phyloP scores from a whole-genome alignment of 306 rosid species.

The Corylus americana region DNA sequence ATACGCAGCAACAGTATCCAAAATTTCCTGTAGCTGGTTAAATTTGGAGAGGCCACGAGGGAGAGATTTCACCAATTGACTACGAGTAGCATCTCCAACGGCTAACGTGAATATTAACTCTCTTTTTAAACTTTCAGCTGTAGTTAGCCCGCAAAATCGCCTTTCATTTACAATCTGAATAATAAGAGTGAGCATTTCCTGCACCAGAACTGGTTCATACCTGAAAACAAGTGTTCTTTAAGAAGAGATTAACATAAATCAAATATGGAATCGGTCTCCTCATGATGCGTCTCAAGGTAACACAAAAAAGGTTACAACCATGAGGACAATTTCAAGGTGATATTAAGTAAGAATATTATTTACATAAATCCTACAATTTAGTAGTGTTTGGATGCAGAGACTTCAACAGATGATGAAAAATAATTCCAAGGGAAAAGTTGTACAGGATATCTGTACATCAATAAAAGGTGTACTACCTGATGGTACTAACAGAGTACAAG shows the following conservation, averaged over 20 bases:
- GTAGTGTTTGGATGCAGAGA: background rate
- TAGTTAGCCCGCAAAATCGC: constrained; percentile 82
- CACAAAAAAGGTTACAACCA: background rate
- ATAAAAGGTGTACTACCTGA: background rate
- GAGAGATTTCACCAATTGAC: constrained; percentile 91
- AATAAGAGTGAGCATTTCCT: constrained; percentile 91
- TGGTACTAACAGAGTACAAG: background rate
- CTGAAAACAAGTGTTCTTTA: constrained; percentile 35
- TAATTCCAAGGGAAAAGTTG: background rate
- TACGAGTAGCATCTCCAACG: constrained; percentile 83
- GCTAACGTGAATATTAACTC: constrained; percentile 81
- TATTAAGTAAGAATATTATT: background rate
- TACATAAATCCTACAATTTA: background rate
- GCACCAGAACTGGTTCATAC: constrained; percentile 77
- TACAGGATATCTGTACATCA: background rate
- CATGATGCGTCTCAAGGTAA: background rate
- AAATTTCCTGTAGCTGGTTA: constrained; percentile 68
- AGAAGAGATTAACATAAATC: constrained; percentile 2
- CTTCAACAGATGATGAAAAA: background rate
- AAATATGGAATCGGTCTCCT: background rate
- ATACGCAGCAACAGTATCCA: constrained; percentile 70
- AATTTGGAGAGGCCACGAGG: constrained; percentile 88
- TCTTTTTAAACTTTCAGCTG: constrained; percentile 83
- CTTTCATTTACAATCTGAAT: constrained; percentile 91
- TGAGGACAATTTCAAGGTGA: background rate